phyloP scores from a whole-genome alignment of 306 rosid species.

The Ormosia semicastrata region DNA sequence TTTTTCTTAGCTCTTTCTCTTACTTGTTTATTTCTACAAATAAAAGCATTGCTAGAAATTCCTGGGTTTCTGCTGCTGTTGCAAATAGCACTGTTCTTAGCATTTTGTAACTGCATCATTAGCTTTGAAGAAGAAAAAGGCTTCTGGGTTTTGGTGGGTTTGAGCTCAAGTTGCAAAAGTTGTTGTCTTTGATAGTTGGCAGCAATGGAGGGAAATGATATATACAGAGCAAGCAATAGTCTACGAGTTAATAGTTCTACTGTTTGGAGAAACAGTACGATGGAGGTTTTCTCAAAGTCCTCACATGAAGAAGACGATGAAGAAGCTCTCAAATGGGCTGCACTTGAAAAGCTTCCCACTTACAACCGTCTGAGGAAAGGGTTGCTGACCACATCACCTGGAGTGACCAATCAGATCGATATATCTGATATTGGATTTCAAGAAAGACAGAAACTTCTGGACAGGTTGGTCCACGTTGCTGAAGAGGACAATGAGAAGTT shows the following conservation, averaged over 20 bases:
- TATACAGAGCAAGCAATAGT: conserved; percentile 39
- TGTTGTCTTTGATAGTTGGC: neutral
- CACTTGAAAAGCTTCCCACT: conserved; percentile 72
- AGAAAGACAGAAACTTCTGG: conserved; percentile 41
- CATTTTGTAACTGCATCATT: neutral
- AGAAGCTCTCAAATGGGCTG: conserved; percentile 74
- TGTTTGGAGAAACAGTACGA: conserved; percentile 40
- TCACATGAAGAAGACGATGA: conserved; percentile 50
- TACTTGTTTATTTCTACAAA: neutral
- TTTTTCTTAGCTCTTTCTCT: neutral
- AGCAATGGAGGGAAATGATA: conserved; percentile 45
- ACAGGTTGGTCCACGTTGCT: conserved; percentile 40
- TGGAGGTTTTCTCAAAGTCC: conserved; percentile 53
- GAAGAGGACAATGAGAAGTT: conserved; percentile 52
- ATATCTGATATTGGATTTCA: conserved; percentile 45
- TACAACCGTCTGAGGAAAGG: conserved; percentile 72
- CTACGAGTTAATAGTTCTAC: conserved; percentile 27
- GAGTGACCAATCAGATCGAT: conserved; percentile 50
- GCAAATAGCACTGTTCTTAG: neutral
- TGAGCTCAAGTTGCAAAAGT: neutral
- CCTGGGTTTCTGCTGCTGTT: neutral
- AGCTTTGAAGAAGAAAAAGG: neutral
- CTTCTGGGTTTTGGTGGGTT: conserved; percentile 18
- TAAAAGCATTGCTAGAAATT: neutral
- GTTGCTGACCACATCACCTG: conserved; percentile 45